A percentile compares a stretch with the other conserved stretches of the same genome.
phyloP scores from a whole-genome alignment of 148 eudicot genomes.

The Cornus suecica region DNA sequence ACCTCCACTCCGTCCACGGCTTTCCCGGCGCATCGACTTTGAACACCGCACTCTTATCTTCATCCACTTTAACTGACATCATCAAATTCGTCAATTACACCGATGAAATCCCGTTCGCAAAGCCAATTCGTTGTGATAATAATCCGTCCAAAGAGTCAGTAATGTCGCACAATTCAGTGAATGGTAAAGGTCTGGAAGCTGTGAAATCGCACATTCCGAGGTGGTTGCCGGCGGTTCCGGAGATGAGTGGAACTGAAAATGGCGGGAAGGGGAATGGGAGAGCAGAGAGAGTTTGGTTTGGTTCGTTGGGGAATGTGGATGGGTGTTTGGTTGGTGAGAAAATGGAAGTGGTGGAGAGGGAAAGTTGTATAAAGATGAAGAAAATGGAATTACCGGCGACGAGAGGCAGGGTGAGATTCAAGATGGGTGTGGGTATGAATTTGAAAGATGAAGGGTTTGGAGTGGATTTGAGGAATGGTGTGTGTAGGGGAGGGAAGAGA shows the following conservation, averaged over 20 bases:
- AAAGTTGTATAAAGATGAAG: background rate
- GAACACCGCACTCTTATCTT: slow-evolving; percentile 5
- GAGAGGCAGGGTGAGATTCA: background rate
- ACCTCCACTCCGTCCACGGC: slow-evolving; percentile 36
- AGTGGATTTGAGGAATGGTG: background rate
- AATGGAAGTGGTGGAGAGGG: background rate
- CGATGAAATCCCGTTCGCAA: slow-evolving; percentile 48
- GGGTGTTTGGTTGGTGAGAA: background rate
- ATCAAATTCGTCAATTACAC: slow-evolving; percentile 24
- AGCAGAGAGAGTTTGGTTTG: background rate
- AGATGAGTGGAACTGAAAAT: slow-evolving; percentile 1
- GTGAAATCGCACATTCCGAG: slow-evolving; percentile 39
- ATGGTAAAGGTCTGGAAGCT: background rate
- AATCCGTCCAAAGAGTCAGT: background rate
- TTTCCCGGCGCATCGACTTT: slow-evolving; percentile 32
- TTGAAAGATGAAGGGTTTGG: background rate
- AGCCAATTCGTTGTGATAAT: slow-evolving; percentile 22
- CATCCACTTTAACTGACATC: slow-evolving; percentile 27
- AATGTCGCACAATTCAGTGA: background rate
- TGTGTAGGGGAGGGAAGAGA: background rate
- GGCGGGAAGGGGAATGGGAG: background rate
- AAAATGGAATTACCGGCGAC: background rate
- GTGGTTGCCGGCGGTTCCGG: slow-evolving; percentile 75
- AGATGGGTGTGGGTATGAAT: background rate
- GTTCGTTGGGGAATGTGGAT: background rate